These are phyloP conservation scores for Neurospora intermedia DNA, from an alignment of 495 filamentous ascomycete genomes.

Conservation along the genomic window DNA sequence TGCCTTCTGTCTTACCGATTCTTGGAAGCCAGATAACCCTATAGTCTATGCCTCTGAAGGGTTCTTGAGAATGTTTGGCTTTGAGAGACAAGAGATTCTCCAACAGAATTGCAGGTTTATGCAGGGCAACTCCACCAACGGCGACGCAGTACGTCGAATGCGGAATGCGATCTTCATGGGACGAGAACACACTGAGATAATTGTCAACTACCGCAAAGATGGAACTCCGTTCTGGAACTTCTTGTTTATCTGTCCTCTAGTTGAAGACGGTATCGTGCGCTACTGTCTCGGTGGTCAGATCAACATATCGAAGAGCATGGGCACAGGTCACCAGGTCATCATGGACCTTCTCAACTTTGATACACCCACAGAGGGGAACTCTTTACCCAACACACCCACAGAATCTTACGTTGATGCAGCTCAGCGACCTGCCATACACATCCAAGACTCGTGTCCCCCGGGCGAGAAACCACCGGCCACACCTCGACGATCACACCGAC, in stretches of 20 bases:
- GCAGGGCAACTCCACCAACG: conserved; percentile 38
- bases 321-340: conserved; percentile 33
- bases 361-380: background rate
- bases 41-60: conserved; percentile 42
- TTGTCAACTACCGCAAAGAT: conserved; percentile 42
- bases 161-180: conserved; percentile 28
- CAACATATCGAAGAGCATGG: conserved; percentile 43
- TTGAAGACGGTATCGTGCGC: conserved; percentile 28
- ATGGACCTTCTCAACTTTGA: conserved; percentile 34
- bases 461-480: background rate
- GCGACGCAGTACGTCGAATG: conserved; percentile 27
- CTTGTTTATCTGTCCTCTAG: conserved; percentile 40
- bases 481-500: background rate
- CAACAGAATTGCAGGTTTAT: conserved; percentile 41
- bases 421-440: background rate
- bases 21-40: conserved; percentile 32
- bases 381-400: background rate
- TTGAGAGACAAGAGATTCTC: conserved; percentile 34
- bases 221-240: conserved; percentile 48
- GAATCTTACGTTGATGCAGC: background rate
- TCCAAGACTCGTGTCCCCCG: background rate
- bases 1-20: conserved; percentile 25
- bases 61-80: conserved; percentile 39
- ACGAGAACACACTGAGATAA: conserved; percentile 38
- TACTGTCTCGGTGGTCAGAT: conserved; percentile 48